A percentile compares a stretch with the other conserved stretches of the same genome.
Evolutionary conservation across 2,329 filamentous ascomycete species (phyloP).

Genomic region (Lecanicillium sp.): DNA sequence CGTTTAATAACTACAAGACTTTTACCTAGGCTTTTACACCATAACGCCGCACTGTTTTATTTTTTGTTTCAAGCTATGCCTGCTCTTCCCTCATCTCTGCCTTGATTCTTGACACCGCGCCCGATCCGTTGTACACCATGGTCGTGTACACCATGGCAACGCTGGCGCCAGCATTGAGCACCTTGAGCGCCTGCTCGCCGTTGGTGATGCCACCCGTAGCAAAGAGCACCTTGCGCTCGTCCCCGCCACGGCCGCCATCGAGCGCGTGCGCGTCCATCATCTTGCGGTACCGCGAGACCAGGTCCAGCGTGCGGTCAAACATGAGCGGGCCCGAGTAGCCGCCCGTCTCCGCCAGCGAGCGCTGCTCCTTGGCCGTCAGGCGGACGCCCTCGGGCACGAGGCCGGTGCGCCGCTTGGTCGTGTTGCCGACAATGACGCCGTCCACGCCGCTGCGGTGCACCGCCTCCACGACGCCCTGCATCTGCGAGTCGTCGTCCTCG

Average conservation of each 20-base stretch:
- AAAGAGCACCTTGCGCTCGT: constrained; percentile 71
- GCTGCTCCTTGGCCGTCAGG: constrained; percentile 59
- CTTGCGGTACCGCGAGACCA: constrained; percentile 74
- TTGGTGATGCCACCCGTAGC: constrained; percentile 90
- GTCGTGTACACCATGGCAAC: constrained; percentile 89
- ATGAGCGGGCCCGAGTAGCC: constrained; percentile 88
- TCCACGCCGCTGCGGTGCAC: constrained; percentile 81
- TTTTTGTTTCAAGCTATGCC: no score
- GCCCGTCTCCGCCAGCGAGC: constrained; percentile 66
- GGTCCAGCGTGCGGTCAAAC: constrained; percentile 68
- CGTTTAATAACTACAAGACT: no score
- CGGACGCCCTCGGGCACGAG: constrained; percentile 59
- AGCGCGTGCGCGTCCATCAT: constrained; percentile 48
- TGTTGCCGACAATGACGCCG: constrained; percentile 95
- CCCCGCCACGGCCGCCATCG: constrained; percentile 22
- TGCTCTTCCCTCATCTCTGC: constrained; percentile 52
- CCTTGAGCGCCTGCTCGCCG: constrained; percentile 72
- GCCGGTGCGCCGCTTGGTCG: constrained; percentile 73
- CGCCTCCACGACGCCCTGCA: constrained; percentile 81
- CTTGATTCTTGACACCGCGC: constrained; percentile 59
- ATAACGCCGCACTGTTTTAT: no score
- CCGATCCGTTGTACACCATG: constrained; percentile 56
- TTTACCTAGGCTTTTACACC: no score
- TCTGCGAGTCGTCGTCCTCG: constrained; percentile 77
- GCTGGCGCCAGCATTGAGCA: constrained; percentile 82